Conservation (phyloP, 2,329 filamentous ascomycete genomes). For the Sarocladiaceae sp. region DNA sequence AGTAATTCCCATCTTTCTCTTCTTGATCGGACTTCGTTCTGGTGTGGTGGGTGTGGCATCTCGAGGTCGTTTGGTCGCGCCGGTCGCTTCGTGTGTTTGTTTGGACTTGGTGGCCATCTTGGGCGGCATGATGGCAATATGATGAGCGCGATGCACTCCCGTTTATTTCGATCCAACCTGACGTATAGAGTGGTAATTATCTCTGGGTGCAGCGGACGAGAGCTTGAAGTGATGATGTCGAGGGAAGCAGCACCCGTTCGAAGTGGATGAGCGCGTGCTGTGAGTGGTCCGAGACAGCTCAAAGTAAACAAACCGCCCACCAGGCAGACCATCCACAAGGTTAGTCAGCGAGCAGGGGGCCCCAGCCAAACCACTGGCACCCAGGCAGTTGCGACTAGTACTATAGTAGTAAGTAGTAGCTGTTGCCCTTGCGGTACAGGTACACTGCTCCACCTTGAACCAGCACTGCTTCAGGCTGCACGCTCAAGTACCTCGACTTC, state of each 20-base stretch:
- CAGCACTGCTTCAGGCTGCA: too few relatives aligned
- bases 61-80: constrained; percentile 14
- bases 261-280: constrained; percentile 10
- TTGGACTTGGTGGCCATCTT: constrained; percentile 31
- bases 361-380: background rate
- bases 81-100: constrained; percentile 12
- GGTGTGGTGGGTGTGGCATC: constrained; percentile 30
- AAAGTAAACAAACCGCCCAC: constrained; percentile 33
- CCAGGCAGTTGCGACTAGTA: background rate
- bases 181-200: too few relatives aligned
- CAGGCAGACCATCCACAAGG: background rate
- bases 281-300: constrained; percentile 15
- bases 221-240: too few relatives aligned
- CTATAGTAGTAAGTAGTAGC: too few relatives aligned
- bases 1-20: constrained; percentile 54
- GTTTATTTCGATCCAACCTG: too few relatives aligned
- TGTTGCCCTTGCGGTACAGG: background rate
- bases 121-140: constrained; percentile 37
- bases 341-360: constrained; percentile 2
- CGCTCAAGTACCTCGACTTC: background rate
- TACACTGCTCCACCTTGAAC: too few relatives aligned
- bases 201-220: too few relatives aligned
- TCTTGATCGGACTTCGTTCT: constrained; percentile 55
- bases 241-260: background rate
- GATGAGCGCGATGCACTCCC: constrained; percentile 11